Base-by-base conservation (phyloP, 164 flowering plant genomes). In the Protea cynaroides region DNA sequence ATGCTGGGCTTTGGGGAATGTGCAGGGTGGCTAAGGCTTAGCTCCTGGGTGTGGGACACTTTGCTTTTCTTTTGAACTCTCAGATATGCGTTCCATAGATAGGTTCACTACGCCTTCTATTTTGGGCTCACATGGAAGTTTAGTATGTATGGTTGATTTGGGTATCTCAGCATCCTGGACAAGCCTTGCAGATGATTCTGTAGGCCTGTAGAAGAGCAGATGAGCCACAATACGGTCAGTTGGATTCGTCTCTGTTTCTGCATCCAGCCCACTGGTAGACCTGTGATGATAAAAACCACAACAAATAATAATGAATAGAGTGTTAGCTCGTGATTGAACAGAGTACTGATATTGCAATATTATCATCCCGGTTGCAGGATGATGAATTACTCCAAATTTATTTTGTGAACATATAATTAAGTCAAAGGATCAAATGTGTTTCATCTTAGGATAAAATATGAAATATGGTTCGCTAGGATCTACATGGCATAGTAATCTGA, bases 161-260 rank as follows among this genome's bases (percentile, higher is more conserved):
- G 81, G 80, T 29, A 73, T 38, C 59, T 71, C 84, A 22, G 62
- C 65, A 62, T 70, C 76, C 47, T 65, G 63, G 25, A 68, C 59
- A 59, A 64, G 79, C 62, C 76, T 79, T 58, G 55, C 77, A 24
- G 82, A 50, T 18, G 72, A 67, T 9, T 84, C 87, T 55, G 74
- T 22, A 46, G 86, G 87, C 73, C 82, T 74, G 59, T 87, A 87
- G 75, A 93, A 93, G 52, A 93, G 90, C 74, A 93, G 74, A 77
- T 87, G 94, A 52, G 96, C 96, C 46, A 93, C 92, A 1, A 75
- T 73, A 15, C 97, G 84, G 66, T 93, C 98, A 68, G 87, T 82
- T 11, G 89, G 86, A 67, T 93, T 93, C 36, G 97, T 93, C 66
- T 83, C 85, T 24, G 87, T 85, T 81, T 93, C 98, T 19, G 60